phyloP scores from a whole-genome alignment of 169 alveolate genomes.

The Cryptosporidium baileyi region DNA sequence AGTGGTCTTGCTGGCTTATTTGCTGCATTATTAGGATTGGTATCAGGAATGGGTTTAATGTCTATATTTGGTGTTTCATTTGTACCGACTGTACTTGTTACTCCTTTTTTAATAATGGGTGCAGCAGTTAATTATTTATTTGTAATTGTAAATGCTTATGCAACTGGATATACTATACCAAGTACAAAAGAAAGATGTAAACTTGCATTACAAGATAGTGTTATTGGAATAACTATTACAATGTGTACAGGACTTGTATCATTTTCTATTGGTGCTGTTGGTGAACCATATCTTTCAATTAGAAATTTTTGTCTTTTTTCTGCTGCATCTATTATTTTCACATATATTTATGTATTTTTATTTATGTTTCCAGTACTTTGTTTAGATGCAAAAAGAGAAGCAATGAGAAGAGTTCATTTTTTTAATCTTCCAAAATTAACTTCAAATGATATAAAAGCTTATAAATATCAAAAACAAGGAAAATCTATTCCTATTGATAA shows the following conservation, averaged over 20 bases:
- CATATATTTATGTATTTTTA: conserved; percentile 52
- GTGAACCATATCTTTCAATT: conserved; percentile 63
- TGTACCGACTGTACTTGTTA: conserved; percentile 78
- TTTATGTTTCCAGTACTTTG: conserved; percentile 69
- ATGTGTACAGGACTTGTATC: conserved; percentile 70
- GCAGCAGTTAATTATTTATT: conserved; percentile 79
- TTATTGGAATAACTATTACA: conserved; percentile 68
- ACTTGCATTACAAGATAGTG: conserved; percentile 73
- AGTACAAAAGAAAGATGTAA: conserved; percentile 75
- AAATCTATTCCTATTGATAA: conserved; percentile 59
- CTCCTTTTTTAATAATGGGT: conserved; percentile 79
- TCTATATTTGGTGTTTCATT: conserved; percentile 75
- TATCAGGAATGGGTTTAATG: conserved; percentile 78
- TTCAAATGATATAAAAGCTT: conserved; percentile 10
- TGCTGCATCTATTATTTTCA: conserved; percentile 63
- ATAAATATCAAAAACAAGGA: not conserved
- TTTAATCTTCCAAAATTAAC: conserved; percentile 57
- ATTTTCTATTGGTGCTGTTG: conserved; percentile 65
- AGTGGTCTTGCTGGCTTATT: conserved; percentile 78
- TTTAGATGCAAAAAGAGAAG: conserved; percentile 60
- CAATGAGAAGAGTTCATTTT: conserved; percentile 34
- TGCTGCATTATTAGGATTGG: conserved; percentile 79
- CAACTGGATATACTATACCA: conserved; percentile 75
- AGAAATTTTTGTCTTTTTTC: conserved; percentile 56
- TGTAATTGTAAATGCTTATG: conserved; percentile 76